phyloP scores from a whole-genome alignment of 2,329 filamentous ascomycete species.

The Ophiostoma piceae region DNA sequence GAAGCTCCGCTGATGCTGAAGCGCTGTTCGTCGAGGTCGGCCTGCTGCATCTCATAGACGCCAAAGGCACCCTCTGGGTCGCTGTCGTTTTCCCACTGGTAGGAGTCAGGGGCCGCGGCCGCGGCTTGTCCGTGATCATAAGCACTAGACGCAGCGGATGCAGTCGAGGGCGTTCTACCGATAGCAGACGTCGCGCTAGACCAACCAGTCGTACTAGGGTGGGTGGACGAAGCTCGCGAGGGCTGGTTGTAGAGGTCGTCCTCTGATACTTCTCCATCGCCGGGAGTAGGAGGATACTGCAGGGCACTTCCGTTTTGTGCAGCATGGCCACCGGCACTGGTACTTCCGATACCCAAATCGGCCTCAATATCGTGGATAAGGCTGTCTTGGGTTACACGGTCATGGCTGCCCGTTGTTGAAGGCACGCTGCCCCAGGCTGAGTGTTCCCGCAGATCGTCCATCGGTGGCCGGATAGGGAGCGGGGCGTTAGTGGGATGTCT shows the following conservation, averaged over 20 bases:
- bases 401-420: slow-evolving; percentile 29
- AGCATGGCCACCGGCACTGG: slow-evolving; percentile 45
- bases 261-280: slow-evolving; percentile 12
- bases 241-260: slow-evolving; percentile 33
- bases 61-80: slow-evolving; percentile 85
- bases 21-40: slow-evolving; percentile 69
- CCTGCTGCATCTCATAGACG: slow-evolving; percentile 74
- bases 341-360: slow-evolving; percentile 41
- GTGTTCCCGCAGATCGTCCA: slow-evolving; percentile 42
- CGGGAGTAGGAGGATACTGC: slow-evolving; percentile 27
- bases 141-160: slow-evolving; percentile 19
- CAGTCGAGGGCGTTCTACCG: slow-evolving; percentile 30
- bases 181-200: slow-evolving; percentile 40
- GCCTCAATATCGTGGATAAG: slow-evolving; percentile 56
- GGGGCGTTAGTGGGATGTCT: slow-evolving; percentile 57
- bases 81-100: slow-evolving; percentile 57
- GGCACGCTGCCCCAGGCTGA: slow-evolving; percentile 33
- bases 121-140: neutral
- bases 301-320: slow-evolving; percentile 43
- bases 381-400: slow-evolving; percentile 43
- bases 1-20: slow-evolving; percentile 51
- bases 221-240: slow-evolving; percentile 46
- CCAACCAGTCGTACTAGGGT: slow-evolving; percentile 33
- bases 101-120: slow-evolving; percentile 32
- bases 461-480: slow-evolving; percentile 48